phyloP scores from a whole-genome alignment of 331 rosid genomes.

The Quercus lobata region DNA sequence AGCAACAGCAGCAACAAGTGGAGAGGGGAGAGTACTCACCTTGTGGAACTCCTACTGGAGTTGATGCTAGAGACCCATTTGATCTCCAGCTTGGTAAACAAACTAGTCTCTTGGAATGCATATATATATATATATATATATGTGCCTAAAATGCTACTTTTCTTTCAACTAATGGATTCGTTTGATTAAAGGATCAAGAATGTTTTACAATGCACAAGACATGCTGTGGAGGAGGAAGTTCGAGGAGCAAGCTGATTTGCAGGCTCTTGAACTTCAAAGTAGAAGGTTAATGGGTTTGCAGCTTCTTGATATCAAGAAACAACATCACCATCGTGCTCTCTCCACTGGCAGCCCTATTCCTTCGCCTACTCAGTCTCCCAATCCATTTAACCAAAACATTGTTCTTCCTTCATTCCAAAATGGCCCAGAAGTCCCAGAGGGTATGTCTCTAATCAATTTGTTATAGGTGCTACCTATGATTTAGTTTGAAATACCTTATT shows the following conservation, averaged over 20 bases:
- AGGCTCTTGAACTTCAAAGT: constrained; percentile 85
- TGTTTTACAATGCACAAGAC: constrained; percentile 84
- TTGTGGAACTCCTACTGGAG: constrained; percentile 89
- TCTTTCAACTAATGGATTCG: neutral
- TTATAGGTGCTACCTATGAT: too few relatives aligned
- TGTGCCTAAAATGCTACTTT: neutral
- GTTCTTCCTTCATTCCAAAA: constrained; percentile 43
- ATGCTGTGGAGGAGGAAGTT: constrained; percentile 87
- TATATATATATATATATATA: neutral
- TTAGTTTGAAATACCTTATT: too few relatives aligned
- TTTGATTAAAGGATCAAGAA: constrained; percentile 53
- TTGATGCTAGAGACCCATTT: constrained; percentile 77
- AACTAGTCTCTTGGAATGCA: neutral
- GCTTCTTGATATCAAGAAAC: constrained; percentile 88
- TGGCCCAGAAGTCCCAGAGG: constrained; percentile 42
- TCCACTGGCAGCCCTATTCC: constrained; percentile 75
- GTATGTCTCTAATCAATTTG: constrained; percentile 23
- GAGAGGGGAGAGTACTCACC: constrained; percentile 92
- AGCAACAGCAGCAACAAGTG: constrained; percentile 65
- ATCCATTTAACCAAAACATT: constrained; percentile 50
- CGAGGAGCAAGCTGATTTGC: constrained; percentile 89
- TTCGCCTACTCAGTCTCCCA: constrained; percentile 79
- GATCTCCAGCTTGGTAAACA: constrained; percentile 83
- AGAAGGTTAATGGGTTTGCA: constrained; percentile 82
- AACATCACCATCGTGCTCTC: constrained; percentile 60